Evolutionary conservation across 2,329 filamentous ascomycete genomes (phyloP).

Genomic region (Talaromyces sp.): DNA sequence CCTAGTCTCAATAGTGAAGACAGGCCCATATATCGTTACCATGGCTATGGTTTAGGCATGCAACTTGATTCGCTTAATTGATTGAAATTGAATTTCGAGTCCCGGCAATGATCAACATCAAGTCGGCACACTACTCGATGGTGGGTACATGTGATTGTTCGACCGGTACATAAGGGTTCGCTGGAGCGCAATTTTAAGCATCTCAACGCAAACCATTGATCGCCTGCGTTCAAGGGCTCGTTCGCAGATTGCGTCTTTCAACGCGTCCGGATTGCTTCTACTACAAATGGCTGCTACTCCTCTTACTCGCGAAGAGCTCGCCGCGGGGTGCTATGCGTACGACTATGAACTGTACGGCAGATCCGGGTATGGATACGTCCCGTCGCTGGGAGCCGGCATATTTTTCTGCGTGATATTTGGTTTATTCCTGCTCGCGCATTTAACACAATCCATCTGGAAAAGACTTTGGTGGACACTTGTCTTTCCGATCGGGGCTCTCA

Average conservation of each 20-base stretch:
- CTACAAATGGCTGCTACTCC: not conserved
- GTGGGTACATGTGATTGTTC: not conserved
- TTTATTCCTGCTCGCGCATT: conserved; percentile 14
- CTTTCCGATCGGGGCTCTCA: conserved; percentile 29
- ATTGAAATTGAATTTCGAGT: not conserved
- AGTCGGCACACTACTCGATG: not conserved
- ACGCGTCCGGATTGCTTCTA: not conserved
- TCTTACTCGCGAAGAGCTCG: not conserved
- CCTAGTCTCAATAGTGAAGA: not conserved
- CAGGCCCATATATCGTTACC: not conserved
- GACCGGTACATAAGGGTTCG: not conserved
- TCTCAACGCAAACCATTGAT: not conserved
- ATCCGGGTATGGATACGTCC: not conserved
- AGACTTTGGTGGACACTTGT: conserved; percentile 31
- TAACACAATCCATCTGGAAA: conserved; percentile 27
- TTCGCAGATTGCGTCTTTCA: not conserved
- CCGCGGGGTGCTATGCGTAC: not conserved
- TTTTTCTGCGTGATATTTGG: not conserved
- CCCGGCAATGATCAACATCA: not conserved
- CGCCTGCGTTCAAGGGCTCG: not conserved
- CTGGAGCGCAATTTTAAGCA: not conserved
- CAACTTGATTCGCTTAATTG: not conserved
- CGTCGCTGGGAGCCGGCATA: not conserved
- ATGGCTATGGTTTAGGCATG: not conserved
- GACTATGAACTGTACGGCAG: not conserved